These are phyloP conservation scores for Phaffomyces thermotolerans DNA, from an alignment of 805 yeast genomes.

Conservation along the genomic window DNA sequence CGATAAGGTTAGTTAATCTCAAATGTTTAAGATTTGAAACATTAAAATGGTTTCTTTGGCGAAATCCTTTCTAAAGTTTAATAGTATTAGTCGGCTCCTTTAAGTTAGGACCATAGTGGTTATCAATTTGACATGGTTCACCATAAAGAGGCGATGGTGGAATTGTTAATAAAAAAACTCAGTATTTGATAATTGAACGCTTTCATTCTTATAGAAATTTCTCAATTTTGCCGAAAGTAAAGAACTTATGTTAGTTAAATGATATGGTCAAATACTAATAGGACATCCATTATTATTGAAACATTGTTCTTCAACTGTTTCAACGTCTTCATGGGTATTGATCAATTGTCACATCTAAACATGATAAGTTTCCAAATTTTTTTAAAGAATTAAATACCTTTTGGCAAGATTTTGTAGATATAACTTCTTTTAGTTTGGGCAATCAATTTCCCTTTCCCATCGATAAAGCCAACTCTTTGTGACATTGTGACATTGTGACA, in stretches of 20 bases:
- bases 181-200: constrained; percentile 1
- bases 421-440: constrained; percentile 1
- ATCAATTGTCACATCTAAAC: constrained; percentile 5
- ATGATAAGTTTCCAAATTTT: background rate
- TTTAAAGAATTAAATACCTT: background rate
- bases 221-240: constrained; percentile 9
- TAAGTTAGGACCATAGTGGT: constrained; percentile 3
- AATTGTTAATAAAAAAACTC: constrained; percentile 5
- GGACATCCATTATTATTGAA: background rate
- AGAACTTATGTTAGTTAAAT: background rate
- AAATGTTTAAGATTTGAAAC: constrained; percentile 5
- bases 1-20: constrained; percentile 5
- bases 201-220: background rate
- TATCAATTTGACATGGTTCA: background rate
- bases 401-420: background rate
- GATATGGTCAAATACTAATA: background rate
- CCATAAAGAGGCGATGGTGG: background rate
- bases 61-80: constrained; percentile 6
- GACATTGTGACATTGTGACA: constrained; percentile 1
- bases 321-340: background rate
- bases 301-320: background rate
- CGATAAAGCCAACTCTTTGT: background rate
- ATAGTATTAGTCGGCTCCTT: constrained; percentile 7
- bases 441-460: background rate
- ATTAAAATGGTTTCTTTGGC: background rate